These are phyloP conservation scores for Kodamaea arcana DNA, from an alignment of 1,139 yeast genomes.

Conservation along the genomic window DNA sequence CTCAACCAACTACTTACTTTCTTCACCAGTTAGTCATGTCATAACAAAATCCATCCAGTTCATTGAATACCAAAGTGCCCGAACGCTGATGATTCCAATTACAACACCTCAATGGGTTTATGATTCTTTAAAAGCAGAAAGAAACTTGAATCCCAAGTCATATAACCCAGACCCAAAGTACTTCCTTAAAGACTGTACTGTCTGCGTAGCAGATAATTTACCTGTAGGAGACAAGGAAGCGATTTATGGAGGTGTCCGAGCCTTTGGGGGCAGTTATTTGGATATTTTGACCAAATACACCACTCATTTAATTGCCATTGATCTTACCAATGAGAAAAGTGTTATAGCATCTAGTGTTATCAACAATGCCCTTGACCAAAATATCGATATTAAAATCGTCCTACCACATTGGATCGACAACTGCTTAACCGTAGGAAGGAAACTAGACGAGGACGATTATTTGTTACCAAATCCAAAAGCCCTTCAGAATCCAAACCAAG, in stretches of 20 bases:
- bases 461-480: slow-evolving; percentile 32
- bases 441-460: slow-evolving; percentile 53
- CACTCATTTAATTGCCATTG: slow-evolving; percentile 70
- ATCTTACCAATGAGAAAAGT: slow-evolving; percentile 48
- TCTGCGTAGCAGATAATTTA: slow-evolving; percentile 59
- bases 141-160: slow-evolving; percentile 45
- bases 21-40: slow-evolving; percentile 41
- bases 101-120: slow-evolving; percentile 63
- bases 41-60: slow-evolving; percentile 53
- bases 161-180: slow-evolving; percentile 70
- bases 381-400: slow-evolving; percentile 56
- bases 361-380: slow-evolving; percentile 23
- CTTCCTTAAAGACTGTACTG: slow-evolving; percentile 57
- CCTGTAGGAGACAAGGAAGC: slow-evolving; percentile 60
- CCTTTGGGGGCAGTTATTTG: slow-evolving; percentile 71
- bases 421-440: slow-evolving; percentile 52
- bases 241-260: slow-evolving; percentile 60
- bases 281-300: slow-evolving; percentile 65
- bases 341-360: slow-evolving; percentile 39
- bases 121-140: slow-evolving; percentile 42
- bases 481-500: slow-evolving; percentile 7
- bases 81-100: slow-evolving; percentile 60
- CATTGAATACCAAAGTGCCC: slow-evolving; percentile 49
- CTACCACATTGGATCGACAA: slow-evolving; percentile 75
- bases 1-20: slow-evolving; percentile 19